phyloP scores from a whole-genome alignment of 1,139 yeast species.

The Entelexis paramagnoliae region DNA sequence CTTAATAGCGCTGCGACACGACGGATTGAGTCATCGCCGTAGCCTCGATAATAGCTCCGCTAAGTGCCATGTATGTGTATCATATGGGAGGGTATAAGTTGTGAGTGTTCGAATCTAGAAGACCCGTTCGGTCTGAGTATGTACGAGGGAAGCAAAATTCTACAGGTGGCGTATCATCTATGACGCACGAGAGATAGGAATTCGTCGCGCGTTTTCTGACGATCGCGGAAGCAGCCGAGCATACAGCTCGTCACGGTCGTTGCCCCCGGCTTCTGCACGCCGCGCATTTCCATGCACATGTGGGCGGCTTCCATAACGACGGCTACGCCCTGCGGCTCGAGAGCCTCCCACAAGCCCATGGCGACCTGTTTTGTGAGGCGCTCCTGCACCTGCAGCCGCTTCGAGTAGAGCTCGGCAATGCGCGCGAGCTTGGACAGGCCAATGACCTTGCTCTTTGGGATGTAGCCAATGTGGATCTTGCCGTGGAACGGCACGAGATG shows the following conservation, averaged over 20 bases:
- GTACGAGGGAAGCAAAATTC: too few species aligned
- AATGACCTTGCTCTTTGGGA: slow-evolving; percentile 88
- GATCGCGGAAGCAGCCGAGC: slow-evolving; percentile 89
- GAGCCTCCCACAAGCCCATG: slow-evolving; percentile 81
- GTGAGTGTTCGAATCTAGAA: too few species aligned
- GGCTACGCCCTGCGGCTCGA: slow-evolving; percentile 93
- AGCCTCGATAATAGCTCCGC: too few species aligned
- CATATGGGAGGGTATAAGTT: too few species aligned
- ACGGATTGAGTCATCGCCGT: too few species aligned
- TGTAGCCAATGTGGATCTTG: slow-evolving; percentile 91
- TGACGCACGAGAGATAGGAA: slow-evolving; percentile 57
- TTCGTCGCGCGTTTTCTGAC: slow-evolving; percentile 93
- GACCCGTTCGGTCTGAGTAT: too few species aligned
- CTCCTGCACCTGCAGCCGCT: slow-evolving; percentile 94
- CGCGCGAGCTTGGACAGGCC: slow-evolving; percentile 91
- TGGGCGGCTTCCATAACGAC: slow-evolving; percentile 96
- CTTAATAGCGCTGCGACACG: too few species aligned
- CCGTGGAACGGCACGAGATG: slow-evolving; percentile 96
- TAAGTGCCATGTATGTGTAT: too few species aligned
- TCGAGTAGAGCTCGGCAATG: slow-evolving; percentile 90
- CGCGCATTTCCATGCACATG: slow-evolving; percentile 99
- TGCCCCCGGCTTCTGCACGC: slow-evolving; percentile 91
- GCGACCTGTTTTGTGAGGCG: slow-evolving; percentile 94
- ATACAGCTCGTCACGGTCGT: slow-evolving; percentile 91
- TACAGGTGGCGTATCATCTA: neutral